A percentile compares a stretch with the other conserved stretches of the same genome.
Evolutionary conservation across 305 asterid genomes (phyloP).

Genomic region (Euphrasia arctica): DNA sequence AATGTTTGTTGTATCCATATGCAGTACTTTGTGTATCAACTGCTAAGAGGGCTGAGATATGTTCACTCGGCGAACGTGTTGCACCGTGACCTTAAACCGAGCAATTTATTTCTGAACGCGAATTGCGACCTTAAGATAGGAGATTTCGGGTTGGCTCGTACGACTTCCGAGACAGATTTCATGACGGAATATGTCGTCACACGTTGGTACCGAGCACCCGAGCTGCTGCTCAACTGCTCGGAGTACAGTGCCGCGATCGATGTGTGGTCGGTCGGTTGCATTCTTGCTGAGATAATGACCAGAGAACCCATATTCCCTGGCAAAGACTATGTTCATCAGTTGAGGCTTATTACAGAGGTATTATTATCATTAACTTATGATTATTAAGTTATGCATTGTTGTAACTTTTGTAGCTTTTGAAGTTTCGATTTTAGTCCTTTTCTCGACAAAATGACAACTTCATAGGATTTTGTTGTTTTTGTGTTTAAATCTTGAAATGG

Average conservation of each 20-base stretch:
- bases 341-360: slow-evolving; percentile 89
- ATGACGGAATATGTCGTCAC: slow-evolving; percentile 94
- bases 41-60: slow-evolving; percentile 74
- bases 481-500: not conserved
- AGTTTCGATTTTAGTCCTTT: not conserved
- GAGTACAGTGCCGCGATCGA: slow-evolving; percentile 88
- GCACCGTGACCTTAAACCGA: slow-evolving; percentile 91
- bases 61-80: slow-evolving; percentile 84
- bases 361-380: not conserved
- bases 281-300: slow-evolving; percentile 76
- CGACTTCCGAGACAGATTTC: slow-evolving; percentile 82
- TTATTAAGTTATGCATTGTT: not conserved
- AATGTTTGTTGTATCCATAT: slow-evolving; percentile 25
- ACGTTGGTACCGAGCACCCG: slow-evolving; percentile 96
- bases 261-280: slow-evolving; percentile 89
- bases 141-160: slow-evolving; percentile 93
- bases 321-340: slow-evolving; percentile 81
- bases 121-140: slow-evolving; percentile 87
- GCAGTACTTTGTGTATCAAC: slow-evolving; percentile 85
- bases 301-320: slow-evolving; percentile 88
- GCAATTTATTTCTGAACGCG: slow-evolving; percentile 75
- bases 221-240: slow-evolving; percentile 82
- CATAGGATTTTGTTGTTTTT: too few relatives aligned
- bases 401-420: not conserved
- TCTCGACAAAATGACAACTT: not conserved